These are phyloP conservation scores for Neotropicomus parvogracilis DNA, from an alignment of 1,284 basidiomycete species.

Conservation along the genomic window DNA sequence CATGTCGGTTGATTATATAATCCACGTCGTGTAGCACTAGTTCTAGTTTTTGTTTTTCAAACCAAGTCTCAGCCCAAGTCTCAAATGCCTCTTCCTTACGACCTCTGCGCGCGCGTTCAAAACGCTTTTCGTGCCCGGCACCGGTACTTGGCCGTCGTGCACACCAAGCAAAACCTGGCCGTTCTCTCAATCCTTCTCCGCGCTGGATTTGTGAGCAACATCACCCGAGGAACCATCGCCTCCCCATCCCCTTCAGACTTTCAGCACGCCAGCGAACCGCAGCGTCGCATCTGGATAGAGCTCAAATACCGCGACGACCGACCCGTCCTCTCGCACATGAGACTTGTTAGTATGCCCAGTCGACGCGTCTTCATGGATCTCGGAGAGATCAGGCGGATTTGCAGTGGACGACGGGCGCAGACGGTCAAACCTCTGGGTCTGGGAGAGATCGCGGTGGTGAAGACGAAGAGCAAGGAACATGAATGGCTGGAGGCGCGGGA, in stretches of 20 bases:
- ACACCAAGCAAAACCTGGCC: constrained; percentile 79
- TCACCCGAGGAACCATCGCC: constrained; percentile 75
- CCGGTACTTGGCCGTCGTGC: constrained; percentile 66
- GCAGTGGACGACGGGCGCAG: constrained; percentile 68
- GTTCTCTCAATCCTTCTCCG: constrained; percentile 84
- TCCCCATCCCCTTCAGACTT: constrained; percentile 65
- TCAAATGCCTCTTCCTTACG: constrained; percentile 65
- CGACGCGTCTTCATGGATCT: constrained; percentile 67
- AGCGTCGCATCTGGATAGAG: constrained; percentile 82
- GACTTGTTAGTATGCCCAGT: constrained; percentile 33
- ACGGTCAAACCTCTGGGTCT: constrained; percentile 72
- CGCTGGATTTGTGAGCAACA: constrained; percentile 76
- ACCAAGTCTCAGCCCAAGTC: not conserved
- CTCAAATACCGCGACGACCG: constrained; percentile 87
- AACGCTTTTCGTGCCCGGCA: constrained; percentile 86
- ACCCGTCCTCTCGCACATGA: constrained; percentile 62
- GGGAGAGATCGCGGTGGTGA: constrained; percentile 84
- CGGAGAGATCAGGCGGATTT: constrained; percentile 69
- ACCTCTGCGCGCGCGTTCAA: constrained; percentile 81
- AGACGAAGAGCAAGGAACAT: constrained; percentile 64
- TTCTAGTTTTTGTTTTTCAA: not conserved
- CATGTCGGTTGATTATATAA: constrained; percentile 38
- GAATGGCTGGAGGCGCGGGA: constrained; percentile 61
- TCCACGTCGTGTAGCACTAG: not conserved
- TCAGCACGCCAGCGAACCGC: constrained; percentile 48